Conservation (phyloP, 83 land plant genomes). For the Diphasiastrum complanatum region DNA sequence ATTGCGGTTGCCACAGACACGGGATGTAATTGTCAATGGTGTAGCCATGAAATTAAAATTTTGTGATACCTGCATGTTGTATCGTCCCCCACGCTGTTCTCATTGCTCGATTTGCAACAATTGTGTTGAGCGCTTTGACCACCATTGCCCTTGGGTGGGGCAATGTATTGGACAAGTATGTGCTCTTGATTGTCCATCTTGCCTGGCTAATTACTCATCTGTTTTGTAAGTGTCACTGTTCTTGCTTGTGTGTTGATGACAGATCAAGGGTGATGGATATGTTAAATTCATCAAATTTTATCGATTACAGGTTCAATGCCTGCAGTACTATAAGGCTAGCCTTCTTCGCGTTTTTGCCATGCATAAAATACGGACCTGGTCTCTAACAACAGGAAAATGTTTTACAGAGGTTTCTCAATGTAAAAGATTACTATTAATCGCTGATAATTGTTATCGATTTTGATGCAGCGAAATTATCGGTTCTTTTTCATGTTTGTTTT, state of each 20-base stretch:
- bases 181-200: background rate
- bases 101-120: constrained; percentile 91
- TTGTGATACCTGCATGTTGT: constrained; percentile 91
- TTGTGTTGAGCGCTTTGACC: constrained; percentile 85
- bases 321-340: background rate
- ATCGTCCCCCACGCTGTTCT: constrained; percentile 85
- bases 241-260: background rate
- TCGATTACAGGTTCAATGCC: too few relatives aligned
- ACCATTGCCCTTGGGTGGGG: constrained; percentile 95
- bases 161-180: constrained; percentile 87
- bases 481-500: constrained; percentile 79
- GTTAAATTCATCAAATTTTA: too few relatives aligned
- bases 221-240: background rate
- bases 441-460: too few relatives aligned
- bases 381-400: too few relatives aligned
- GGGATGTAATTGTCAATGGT: constrained; percentile 69
- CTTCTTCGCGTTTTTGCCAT: too few relatives aligned
- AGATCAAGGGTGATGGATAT: too few relatives aligned
- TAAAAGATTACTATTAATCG: too few relatives aligned
- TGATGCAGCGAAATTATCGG: constrained; percentile 88
- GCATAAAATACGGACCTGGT: too few relatives aligned
- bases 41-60: constrained; percentile 59
- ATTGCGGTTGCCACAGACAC: constrained; percentile 54
- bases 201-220: background rate
- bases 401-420: too few relatives aligned